phyloP scores from a whole-genome alignment of 345 rosid genomes.

The Trapa bicornis region DNA sequence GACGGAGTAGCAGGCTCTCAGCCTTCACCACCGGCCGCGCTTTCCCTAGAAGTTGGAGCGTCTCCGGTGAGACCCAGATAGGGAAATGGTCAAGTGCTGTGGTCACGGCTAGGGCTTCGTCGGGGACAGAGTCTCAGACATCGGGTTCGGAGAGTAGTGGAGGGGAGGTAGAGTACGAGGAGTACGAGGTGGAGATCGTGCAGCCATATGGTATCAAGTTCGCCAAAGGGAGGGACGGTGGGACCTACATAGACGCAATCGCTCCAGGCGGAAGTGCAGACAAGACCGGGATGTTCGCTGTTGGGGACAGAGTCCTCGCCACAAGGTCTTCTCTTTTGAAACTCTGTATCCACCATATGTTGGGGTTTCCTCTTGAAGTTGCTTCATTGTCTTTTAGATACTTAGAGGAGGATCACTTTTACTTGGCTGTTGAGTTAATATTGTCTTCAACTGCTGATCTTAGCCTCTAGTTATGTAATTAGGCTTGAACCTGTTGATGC shows the following conservation, averaged over 20 bases:
- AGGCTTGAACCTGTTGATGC: too few relatives aligned
- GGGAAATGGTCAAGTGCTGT: constrained; percentile 19
- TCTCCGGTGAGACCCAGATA: constrained; percentile 20
- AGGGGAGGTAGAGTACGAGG: constrained; percentile 44
- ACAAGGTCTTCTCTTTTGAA: constrained; percentile 49
- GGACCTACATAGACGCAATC: constrained; percentile 85
- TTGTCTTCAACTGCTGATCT: not conserved
- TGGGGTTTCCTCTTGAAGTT: not conserved
- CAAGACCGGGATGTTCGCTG: constrained; percentile 57
- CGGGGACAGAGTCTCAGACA: constrained; percentile 43
- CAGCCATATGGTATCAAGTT: constrained; percentile 82
- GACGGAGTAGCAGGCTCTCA: not conserved
- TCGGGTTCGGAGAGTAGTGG: constrained; percentile 16
- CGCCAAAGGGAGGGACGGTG: constrained; percentile 79
- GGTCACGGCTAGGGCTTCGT: constrained; percentile 43
- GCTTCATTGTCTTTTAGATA: not conserved
- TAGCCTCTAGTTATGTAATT: not conserved
- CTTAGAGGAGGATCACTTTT: not conserved
- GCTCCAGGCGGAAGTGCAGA: constrained; percentile 78
- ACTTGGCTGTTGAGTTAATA: not conserved
- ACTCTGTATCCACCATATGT: not conserved
- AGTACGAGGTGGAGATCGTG: constrained; percentile 72
- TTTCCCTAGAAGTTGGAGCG: constrained; percentile 10
- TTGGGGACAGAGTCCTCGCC: constrained; percentile 85
- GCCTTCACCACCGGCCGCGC: too few relatives aligned